These are phyloP conservation scores for Artemisia tridentata DNA, from an alignment of 129 eudicot species.

Conservation along the genomic window DNA sequence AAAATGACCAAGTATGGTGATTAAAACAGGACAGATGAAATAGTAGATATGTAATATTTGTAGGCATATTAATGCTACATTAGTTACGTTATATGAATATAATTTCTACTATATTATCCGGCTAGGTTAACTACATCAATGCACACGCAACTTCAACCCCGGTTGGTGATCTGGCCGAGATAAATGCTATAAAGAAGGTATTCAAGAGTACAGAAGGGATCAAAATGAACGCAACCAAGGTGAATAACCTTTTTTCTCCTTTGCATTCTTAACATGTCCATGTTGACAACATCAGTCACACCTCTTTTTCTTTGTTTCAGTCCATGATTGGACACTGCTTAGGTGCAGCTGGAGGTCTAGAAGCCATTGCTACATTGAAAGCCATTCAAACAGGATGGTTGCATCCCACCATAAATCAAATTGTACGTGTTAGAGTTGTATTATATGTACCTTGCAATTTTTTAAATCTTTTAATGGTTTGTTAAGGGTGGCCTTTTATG, in stretches of 20 bases:
- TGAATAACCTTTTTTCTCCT: constrained; percentile 14
- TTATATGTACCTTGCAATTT: neutral
- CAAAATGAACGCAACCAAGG: constrained; percentile 92
- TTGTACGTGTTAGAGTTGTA: constrained; percentile 42
- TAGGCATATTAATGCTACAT: too few relatives aligned
- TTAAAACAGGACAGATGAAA: too few relatives aligned
- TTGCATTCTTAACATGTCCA: neutral
- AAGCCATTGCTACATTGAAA: constrained; percentile 89
- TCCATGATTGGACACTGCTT: constrained; percentile 98
- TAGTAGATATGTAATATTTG: too few relatives aligned
- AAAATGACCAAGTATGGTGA: too few relatives aligned
- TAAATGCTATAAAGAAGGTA: constrained; percentile 89
- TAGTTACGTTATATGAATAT: neutral
- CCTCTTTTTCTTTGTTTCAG: constrained; percentile 35
- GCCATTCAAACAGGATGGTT: constrained; percentile 93
- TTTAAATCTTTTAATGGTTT: neutral
- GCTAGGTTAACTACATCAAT: constrained; percentile 89
- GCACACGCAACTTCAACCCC: constrained; percentile 94
- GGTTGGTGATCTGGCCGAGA: constrained; percentile 89
- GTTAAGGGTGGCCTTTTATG: neutral
- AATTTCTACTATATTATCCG: neutral
- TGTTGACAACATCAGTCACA: neutral
- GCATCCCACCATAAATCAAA: constrained; percentile 95
- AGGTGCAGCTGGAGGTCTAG: constrained; percentile 98
- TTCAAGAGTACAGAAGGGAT: constrained; percentile 77